A percentile compares a stretch with the other conserved stretches of the same genome.
Conservation (phyloP, 1,284 basidiomycete species). For the Ceratobasidium sp. region DNA sequence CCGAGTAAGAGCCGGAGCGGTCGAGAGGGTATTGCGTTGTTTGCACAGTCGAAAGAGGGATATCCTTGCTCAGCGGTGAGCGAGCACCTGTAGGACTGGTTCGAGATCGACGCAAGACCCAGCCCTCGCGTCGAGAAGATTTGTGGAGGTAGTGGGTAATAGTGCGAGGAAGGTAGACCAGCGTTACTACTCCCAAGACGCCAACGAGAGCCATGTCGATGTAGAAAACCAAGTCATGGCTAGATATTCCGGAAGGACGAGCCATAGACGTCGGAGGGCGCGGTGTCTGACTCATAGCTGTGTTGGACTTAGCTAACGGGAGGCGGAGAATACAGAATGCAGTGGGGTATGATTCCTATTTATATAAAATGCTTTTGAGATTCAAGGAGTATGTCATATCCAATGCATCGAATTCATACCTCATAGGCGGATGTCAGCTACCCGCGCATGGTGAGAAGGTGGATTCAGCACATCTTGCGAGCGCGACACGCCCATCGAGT, state of each 20-base stretch:
- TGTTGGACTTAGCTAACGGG: background rate
- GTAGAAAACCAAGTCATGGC: constrained; percentile 18
- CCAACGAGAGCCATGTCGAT: constrained; percentile 31
- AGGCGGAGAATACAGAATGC: background rate
- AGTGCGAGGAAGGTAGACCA: constrained; percentile 17
- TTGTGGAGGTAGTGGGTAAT: constrained; percentile 23
- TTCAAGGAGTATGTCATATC: background rate
- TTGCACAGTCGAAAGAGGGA: background rate
- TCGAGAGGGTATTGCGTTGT: background rate
- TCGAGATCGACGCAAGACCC: constrained; percentile 12
- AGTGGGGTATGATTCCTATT: background rate
- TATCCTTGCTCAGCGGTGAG: background rate
- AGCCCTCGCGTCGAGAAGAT: constrained; percentile 19
- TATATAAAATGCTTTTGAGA: background rate
- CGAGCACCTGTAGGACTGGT: background rate
- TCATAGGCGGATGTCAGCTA: background rate
- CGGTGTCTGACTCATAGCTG: background rate
- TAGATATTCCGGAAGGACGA: background rate
- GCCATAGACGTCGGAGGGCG: background rate
- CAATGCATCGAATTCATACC: background rate
- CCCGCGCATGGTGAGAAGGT: background rate
- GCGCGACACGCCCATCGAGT: background rate
- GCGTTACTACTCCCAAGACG: constrained; percentile 12
- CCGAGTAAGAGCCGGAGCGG: background rate
- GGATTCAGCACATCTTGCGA: background rate